Evolutionary conservation across 495 filamentous ascomycete species (phyloP).

Genomic region (Penicillium angulare): DNA sequence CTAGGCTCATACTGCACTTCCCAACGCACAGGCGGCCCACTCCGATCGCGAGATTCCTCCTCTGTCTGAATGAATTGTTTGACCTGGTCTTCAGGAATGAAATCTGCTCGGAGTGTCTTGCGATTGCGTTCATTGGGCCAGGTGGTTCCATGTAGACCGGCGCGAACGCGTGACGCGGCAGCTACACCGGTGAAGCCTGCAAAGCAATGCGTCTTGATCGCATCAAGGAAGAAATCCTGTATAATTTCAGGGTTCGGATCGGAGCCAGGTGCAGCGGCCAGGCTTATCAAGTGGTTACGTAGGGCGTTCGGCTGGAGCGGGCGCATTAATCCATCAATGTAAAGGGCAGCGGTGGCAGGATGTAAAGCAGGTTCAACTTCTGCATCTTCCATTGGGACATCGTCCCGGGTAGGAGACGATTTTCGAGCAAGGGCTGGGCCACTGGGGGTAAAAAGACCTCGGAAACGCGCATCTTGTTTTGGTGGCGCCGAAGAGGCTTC

Average conservation of each 20-base stretch:
- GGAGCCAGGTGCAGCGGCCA: conserved; percentile 60
- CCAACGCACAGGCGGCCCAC: conserved; percentile 57
- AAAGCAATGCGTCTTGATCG: conserved; percentile 85
- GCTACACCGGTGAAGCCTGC: conserved; percentile 63
- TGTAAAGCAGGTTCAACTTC: conserved; percentile 69
- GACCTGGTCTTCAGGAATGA: conserved; percentile 75
- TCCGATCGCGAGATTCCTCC: conserved; percentile 46
- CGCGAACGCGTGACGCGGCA: conserved; percentile 76
- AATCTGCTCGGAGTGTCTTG: conserved; percentile 86
- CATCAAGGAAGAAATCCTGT: conserved; percentile 72
- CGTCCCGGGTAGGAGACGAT: conserved; percentile 17
- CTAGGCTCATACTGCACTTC: conserved; percentile 68
- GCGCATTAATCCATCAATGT: conserved; percentile 89
- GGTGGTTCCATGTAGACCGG: conserved; percentile 68
- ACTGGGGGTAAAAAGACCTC: conserved; percentile 47
- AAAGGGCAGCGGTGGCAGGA: conserved; percentile 79
- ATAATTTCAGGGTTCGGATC: conserved; percentile 54
- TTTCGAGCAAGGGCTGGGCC: conserved; percentile 18
- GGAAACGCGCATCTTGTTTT: conserved; percentile 52
- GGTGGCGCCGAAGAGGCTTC: conserved; percentile 14
- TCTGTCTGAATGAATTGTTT: conserved; percentile 74
- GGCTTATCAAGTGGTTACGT: conserved; percentile 60
- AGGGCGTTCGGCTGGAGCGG: conserved; percentile 68
- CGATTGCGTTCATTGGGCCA: conserved; percentile 88
- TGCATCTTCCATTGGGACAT: conserved; percentile 40